phyloP scores from a whole-genome alignment of 1,139 yeast species.

The Arxiozyma slooffiae region DNA sequence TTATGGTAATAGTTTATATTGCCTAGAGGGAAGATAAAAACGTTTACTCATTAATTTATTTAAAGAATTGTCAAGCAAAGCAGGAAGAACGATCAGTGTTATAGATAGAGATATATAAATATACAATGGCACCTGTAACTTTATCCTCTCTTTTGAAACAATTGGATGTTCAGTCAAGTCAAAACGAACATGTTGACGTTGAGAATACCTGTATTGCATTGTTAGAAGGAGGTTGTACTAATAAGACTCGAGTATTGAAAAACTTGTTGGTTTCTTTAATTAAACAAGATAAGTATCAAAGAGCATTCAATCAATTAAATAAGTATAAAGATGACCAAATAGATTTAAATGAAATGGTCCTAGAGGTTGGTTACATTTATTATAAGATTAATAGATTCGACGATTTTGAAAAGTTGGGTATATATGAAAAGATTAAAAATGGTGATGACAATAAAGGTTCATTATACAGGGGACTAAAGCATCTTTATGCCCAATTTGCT shows the following conservation, averaged over 20 bases:
- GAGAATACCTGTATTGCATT: slow-evolving; percentile 37
- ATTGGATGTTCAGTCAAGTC: slow-evolving; percentile 38
- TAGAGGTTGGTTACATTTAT: slow-evolving; percentile 60
- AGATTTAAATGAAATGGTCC: slow-evolving; percentile 4
- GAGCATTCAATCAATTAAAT: slow-evolving; percentile 43
- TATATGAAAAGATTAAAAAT: slow-evolving; percentile 23
- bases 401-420: slow-evolving; percentile 35
- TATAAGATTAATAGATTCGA: slow-evolving; percentile 48
- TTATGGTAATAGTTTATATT: too few relatives aligned
- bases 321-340: slow-evolving; percentile 21
- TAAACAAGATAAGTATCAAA: slow-evolving; percentile 56
- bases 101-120: not conserved
- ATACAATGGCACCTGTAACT: slow-evolving; percentile 25
- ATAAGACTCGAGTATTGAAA: slow-evolving; percentile 38
- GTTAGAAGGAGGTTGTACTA: slow-evolving; percentile 33
- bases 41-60: too few relatives aligned
- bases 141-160: slow-evolving; percentile 38
- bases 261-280: slow-evolving; percentile 61
- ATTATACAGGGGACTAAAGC: slow-evolving; percentile 47
- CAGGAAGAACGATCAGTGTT: not conserved
- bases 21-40: too few relatives aligned
- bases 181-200: slow-evolving; percentile 41
- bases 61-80: not conserved
- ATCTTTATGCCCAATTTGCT: slow-evolving; percentile 73
- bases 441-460: slow-evolving; percentile 19